Conservation (phyloP, 2,329 filamentous ascomycete genomes). For the Aspergillus novoparasiticus region DNA sequence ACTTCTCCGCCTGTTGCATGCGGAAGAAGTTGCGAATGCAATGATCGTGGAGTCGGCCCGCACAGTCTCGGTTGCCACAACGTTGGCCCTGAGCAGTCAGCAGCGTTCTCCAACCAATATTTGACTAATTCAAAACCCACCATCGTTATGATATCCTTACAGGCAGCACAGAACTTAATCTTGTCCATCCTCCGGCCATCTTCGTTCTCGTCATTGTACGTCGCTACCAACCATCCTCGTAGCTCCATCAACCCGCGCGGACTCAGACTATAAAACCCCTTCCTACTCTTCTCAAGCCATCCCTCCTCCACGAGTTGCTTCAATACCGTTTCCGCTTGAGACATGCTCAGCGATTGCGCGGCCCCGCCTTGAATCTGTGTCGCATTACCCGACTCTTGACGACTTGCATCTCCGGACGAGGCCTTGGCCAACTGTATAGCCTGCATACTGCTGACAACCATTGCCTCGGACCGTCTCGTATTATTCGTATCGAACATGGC, state of each 20-base stretch:
- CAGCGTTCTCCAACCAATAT: neutral
- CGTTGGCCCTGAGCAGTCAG: constrained; percentile 63
- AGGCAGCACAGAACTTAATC: constrained; percentile 86
- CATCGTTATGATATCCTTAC: constrained; percentile 83
- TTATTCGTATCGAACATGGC: constrained; percentile 92
- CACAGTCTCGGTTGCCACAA: constrained; percentile 70
- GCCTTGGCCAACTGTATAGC: constrained; percentile 68
- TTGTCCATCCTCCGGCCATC: constrained; percentile 61
- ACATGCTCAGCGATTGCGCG: constrained; percentile 66
- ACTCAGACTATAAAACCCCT: constrained; percentile 74
- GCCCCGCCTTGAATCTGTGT: constrained; percentile 38
- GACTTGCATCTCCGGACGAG: constrained; percentile 35
- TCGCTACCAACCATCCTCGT: constrained; percentile 78
- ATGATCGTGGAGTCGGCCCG: constrained; percentile 72
- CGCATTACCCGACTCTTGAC: constrained; percentile 51
- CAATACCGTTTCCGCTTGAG: constrained; percentile 75
- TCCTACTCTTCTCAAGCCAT: constrained; percentile 77
- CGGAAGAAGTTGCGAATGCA: constrained; percentile 76
- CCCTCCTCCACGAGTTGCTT: constrained; percentile 71
- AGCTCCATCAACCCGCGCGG: constrained; percentile 83
- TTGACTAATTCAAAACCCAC: constrained; percentile 38
- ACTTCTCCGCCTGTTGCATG: constrained; percentile 62
- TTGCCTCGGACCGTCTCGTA: constrained; percentile 73
- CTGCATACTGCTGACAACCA: constrained; percentile 79
- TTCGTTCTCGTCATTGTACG: constrained; percentile 76